Evolutionary conservation across 345 rosid genomes (phyloP).

Genomic region (Lenwebbia sp.): DNA sequence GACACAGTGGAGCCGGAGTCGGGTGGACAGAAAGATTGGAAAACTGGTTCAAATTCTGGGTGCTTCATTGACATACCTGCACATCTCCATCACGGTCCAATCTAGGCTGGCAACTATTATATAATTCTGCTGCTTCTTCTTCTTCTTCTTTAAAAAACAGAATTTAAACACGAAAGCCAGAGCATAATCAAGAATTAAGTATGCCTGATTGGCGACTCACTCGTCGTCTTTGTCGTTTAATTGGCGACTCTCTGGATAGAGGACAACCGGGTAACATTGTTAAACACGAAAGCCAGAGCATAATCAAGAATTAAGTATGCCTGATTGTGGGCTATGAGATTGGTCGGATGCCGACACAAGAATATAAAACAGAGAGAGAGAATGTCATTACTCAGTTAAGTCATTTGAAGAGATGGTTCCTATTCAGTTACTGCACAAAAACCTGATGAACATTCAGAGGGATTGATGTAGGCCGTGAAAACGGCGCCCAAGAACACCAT

Average conservation of each 20-base stretch:
- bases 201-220: neutral
- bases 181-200: neutral
- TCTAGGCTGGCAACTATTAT: neutral
- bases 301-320: neutral
- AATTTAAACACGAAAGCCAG: neutral
- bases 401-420: neutral
- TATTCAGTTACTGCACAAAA: neutral
- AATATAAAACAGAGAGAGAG: neutral
- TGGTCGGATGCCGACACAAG: neutral
- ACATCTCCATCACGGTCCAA: neutral
- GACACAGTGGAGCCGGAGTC: neutral
- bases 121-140: neutral
- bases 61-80: neutral
- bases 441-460: neutral
- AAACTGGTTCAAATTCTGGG: neutral
- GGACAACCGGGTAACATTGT: neutral
- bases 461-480: neutral
- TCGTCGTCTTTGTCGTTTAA: neutral
- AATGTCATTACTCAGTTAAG: neutral
- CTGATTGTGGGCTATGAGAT: neutral
- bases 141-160: too few species aligned
- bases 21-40: neutral
- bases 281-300: neutral
- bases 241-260: neutral
- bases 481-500: too few species aligned